Percentiles rank a stretch among this genome's conserved stretches.
phyloP scores from a whole-genome alignment of 2,329 filamentous ascomycete species.

The Cytospora chrysosperma region DNA sequence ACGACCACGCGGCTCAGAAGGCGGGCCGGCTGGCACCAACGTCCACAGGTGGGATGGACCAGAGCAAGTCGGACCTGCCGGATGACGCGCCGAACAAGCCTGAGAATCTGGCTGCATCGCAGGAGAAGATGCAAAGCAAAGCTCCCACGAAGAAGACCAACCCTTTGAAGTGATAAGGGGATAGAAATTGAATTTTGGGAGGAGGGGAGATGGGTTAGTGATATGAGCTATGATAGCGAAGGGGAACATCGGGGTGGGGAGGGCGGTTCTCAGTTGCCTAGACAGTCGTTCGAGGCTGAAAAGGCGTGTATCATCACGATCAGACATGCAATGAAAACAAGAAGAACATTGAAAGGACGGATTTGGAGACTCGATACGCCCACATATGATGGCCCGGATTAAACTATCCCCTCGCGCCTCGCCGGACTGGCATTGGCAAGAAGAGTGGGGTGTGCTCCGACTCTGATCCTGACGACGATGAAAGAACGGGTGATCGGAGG shows the following conservation, averaged over 20 bases:
- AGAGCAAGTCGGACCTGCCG: background rate
- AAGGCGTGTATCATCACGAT: too few relatives aligned
- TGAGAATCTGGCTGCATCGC: conserved; percentile 1
- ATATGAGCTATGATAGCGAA: background rate
- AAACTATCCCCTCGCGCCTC: background rate
- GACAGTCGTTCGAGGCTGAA: background rate
- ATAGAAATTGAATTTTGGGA: too few relatives aligned
- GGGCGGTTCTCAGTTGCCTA: background rate
- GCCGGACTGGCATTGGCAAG: background rate
- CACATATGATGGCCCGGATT: background rate
- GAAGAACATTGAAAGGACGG: too few relatives aligned
- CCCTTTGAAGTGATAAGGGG: background rate
- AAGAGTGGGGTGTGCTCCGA: background rate
- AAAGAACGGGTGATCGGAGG: background rate
- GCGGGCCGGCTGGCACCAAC: background rate
- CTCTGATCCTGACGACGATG: too few relatives aligned
- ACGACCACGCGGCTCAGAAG: conserved; percentile 20
- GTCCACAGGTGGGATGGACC: background rate
- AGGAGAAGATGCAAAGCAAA: conserved; percentile 5
- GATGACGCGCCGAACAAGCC: background rate
- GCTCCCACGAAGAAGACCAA: conserved; percentile 1
- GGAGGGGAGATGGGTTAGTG: background rate
- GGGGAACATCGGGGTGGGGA: background rate
- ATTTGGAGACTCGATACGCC: background rate
- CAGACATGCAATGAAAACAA: too few relatives aligned